Evolutionary conservation across 306 rosid species (phyloP).

Genomic region (Rubus parviflorus): DNA sequence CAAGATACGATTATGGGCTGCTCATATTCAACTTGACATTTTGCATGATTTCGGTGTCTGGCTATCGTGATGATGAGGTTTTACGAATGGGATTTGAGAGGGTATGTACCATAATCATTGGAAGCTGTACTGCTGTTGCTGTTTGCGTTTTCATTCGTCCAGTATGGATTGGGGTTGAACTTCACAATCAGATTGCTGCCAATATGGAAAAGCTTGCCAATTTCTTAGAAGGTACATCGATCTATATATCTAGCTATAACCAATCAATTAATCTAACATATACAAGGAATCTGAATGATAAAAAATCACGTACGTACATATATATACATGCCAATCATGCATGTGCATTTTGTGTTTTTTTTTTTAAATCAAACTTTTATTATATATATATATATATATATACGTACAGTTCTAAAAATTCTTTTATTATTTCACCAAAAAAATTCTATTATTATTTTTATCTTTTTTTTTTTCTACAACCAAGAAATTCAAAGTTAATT

Average conservation of each 20-base stretch:
- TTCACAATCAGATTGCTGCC: conserved; percentile 19
- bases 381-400: no score
- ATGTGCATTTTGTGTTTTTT: no score
- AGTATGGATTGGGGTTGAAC: conserved; percentile 24
- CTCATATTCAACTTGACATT: conserved; percentile 25
- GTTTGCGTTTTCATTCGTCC: conserved; percentile 19
- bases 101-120: conserved; percentile 6
- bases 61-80: conserved; percentile 25
- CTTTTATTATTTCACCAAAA: neutral
- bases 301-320: no score
- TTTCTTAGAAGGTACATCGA: conserved; percentile 25
- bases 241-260: neutral
- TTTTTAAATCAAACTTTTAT: no score
- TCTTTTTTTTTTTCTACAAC: neutral
- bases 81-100: conserved; percentile 15
- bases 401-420: no score
- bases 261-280: neutral
- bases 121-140: conserved; percentile 3
- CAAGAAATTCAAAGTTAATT: neutral
- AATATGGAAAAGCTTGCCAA: conserved; percentile 31
- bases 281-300: no score
- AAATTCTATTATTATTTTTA: neutral
- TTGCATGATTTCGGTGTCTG: conserved; percentile 25
- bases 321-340: no score
- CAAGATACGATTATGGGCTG: conserved; percentile 27